phyloP scores from a whole-genome alignment of 2,329 filamentous ascomycete species.

The Biscogniauxia mediterranea region DNA sequence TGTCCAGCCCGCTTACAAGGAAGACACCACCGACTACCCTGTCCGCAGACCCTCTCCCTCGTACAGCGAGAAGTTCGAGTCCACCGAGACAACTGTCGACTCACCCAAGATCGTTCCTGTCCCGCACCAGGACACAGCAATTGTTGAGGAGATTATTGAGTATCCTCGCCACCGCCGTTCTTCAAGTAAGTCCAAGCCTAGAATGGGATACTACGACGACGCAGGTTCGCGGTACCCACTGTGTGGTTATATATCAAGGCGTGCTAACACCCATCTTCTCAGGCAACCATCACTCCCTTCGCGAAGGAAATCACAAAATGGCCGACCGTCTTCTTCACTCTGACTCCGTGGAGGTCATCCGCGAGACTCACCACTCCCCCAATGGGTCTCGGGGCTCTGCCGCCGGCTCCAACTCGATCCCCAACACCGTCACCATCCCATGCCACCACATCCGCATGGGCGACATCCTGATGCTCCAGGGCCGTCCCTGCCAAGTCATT shows the following conservation, averaged over 20 bases:
- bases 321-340: conserved; percentile 54
- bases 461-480: conserved; percentile 98
- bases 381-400: conserved; percentile 31
- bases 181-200: conserved; percentile 43
- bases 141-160: conserved; percentile 67
- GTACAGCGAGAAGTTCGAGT: conserved; percentile 36
- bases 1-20: conserved; percentile 38
- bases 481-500: conserved; percentile 99
- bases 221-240: conserved; percentile 45
- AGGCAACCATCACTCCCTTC: conserved; percentile 61
- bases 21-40: conserved; percentile 34
- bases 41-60: conserved; percentile 27
- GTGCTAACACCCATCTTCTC: conserved; percentile 19
- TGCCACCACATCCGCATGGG: conserved; percentile 99
- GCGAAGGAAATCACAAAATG: conserved; percentile 55
- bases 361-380: conserved; percentile 40
- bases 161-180: conserved; percentile 42
- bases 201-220: conserved; percentile 67
- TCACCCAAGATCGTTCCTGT: conserved; percentile 38
- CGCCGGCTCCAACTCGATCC: conserved; percentile 39
- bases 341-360: conserved; percentile 44
- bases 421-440: conserved; percentile 95
- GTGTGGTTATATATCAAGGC: conserved; percentile 1
- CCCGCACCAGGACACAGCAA: conserved; percentile 55
- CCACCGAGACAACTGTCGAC: conserved; percentile 38